Evolutionary conservation across 1,284 basidiomycete genomes (phyloP), one percentile per base, ranked within the genome.

Genomic region (Rhodotorula sp.): DNA sequence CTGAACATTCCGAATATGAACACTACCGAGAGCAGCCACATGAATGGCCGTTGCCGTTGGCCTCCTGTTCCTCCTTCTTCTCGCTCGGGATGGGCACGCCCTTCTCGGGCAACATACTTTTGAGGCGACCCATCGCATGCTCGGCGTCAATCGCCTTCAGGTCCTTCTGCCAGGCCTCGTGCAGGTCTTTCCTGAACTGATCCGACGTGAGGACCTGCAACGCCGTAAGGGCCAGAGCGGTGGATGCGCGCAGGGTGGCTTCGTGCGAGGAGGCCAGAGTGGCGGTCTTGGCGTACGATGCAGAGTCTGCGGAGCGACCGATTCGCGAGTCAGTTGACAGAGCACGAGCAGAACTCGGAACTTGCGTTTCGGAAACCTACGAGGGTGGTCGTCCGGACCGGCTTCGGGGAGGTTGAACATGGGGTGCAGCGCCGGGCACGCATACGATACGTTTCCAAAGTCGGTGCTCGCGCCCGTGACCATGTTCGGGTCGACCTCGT

Each of bases 361-460:
- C 6, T 6, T 31, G 8, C 23, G 3, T 10, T 18, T 21, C 12
- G 8, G 56, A 12, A 19, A 62, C 38, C 12, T 34, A 62, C 62
- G 62, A 26, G 62, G 62, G 50, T 62, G 62, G n/a, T 62, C 62
- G 38, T 45, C 34, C 6, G 38, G 43, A 1, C 50, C 19, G 1
- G 43, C 67, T 50, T 54, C 74, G 23, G 79, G 79, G 62, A 82
- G 81, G 21, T 67, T 72, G 71, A 80, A 82, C 60, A 78, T 70
- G 1, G 80, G 80, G 67, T 82, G 81, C 18, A 81, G 64, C 8
- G 72, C 75, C 1, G 81, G 81, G 21, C 82, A 56, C 5, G 68
- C 77, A 70, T 82, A 81, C 3, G 79, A 80, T 47, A 82, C 79
- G 71, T 80, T 77, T 15, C 79, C 81, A 66, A 81, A 81, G 64